phyloP scores from a whole-genome alignment of 345 rosid species.

The thale cress (Arabidopsis thaliana) region DNA sequence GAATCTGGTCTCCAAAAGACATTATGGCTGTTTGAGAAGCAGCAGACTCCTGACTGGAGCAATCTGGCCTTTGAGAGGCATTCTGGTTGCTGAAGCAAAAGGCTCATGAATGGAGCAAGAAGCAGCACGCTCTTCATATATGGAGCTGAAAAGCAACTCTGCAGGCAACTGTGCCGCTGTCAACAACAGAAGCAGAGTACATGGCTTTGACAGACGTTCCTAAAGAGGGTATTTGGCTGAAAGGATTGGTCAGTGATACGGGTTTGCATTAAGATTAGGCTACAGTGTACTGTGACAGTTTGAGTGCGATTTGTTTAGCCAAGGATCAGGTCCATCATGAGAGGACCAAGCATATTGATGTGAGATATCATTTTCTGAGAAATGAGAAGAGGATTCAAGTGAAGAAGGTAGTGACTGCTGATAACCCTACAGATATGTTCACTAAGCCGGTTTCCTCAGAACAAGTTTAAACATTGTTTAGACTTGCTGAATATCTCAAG shows the following conservation, averaged over 20 bases:
- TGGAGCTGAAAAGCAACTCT: background rate
- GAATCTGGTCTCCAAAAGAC: no score
- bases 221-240: background rate
- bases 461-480: background rate
- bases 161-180: background rate
- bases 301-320: background rate
- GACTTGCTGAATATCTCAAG: background rate
- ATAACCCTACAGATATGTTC: background rate
- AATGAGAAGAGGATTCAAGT: background rate
- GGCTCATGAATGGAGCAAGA: no score
- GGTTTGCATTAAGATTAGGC: conserved; percentile 1
- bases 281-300: background rate
- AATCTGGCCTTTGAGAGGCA: no score
- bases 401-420: background rate
- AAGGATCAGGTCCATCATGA: conserved; percentile 8
- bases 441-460: background rate
- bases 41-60: no score
- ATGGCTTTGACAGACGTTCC: background rate
- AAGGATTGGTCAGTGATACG: background rate
- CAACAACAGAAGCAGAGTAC: background rate
- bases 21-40: no score
- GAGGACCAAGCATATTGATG: conserved; percentile 9
- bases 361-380: conserved; percentile 6
- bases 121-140: no score
- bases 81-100: no score